phyloP scores from a whole-genome alignment of 2,329 filamentous ascomycete genomes.

The Phaeosphaeriaceae sp. region DNA sequence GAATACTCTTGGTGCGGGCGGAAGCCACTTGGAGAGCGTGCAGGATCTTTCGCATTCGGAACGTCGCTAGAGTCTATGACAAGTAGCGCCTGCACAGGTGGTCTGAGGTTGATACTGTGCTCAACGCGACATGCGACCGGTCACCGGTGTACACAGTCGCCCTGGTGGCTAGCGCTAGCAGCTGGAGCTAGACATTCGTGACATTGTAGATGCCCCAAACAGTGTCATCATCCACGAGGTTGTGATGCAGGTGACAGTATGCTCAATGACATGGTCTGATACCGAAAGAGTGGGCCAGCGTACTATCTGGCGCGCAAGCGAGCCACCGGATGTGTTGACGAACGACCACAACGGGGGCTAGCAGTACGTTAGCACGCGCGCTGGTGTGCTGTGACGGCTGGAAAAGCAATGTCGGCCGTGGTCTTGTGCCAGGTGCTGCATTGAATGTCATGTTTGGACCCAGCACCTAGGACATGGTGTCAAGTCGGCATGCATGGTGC shows the following conservation, averaged over 20 bases:
- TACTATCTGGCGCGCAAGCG: slow-evolving; percentile 1
- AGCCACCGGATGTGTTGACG: slow-evolving; percentile 3
- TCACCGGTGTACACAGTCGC: background rate
- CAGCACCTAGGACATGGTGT: slow-evolving; percentile 11
- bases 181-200: background rate
- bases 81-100: background rate
- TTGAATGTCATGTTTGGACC: slow-evolving; percentile 6
- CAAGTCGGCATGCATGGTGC: slow-evolving; percentile 13
- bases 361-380: slow-evolving; percentile 7
- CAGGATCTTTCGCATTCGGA: slow-evolving; percentile 19
- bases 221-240: background rate
- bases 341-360: slow-evolving; percentile 22
- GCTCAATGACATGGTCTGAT: background rate
- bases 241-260: background rate
- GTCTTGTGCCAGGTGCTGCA: slow-evolving; percentile 3
- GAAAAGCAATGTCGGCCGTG: slow-evolving; percentile 3
- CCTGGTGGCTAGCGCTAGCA: background rate
- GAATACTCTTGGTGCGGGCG: background rate
- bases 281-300: slow-evolving; percentile 4
- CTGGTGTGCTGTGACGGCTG: slow-evolving; percentile 1
- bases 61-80: slow-evolving; percentile 3
- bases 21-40: slow-evolving; percentile 13
- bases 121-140: background rate
- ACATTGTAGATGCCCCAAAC: background rate
- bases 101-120: background rate